Percentiles rank a stretch among this genome's conserved stretches.
Conservation (phyloP, 495 filamentous ascomycete species). For the Aspergillus bridgeri region DNA sequence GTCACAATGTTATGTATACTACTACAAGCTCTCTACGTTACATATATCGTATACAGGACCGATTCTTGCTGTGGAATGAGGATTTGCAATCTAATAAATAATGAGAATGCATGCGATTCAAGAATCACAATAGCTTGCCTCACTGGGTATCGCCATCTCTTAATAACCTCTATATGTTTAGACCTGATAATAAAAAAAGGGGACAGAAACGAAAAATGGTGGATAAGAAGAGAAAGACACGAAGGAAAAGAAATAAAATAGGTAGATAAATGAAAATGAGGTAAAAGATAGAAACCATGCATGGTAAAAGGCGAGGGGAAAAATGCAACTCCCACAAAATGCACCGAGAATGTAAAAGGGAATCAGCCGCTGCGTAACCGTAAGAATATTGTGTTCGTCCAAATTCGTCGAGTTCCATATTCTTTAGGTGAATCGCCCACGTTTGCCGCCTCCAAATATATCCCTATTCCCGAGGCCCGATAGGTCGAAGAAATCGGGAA, state of each 20-base stretch:
- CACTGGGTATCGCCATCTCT: constrained; percentile 40
- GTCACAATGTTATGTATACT: background rate
- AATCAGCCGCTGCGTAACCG: constrained; percentile 36
- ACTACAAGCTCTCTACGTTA: background rate
- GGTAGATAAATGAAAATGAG: constrained; percentile 13
- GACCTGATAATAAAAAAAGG: constrained; percentile 12
- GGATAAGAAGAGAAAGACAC: constrained; percentile 12
- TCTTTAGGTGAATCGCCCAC: constrained; percentile 62
- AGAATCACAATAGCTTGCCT: constrained; percentile 32
- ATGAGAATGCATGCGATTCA: constrained; percentile 19
- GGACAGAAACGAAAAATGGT: constrained; percentile 3
- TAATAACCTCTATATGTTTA: constrained; percentile 42
- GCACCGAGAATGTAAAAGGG: constrained; percentile 29
- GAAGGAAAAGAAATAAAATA: constrained; percentile 8
- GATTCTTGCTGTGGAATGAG: background rate
- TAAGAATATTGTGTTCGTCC: constrained; percentile 39
- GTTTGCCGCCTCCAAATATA: constrained; percentile 64
- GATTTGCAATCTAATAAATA: constrained; percentile 8
- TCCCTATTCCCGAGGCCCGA: constrained; percentile 64
- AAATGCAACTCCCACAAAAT: constrained; percentile 39
- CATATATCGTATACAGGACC: constrained; percentile 2
- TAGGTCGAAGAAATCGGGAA: constrained; percentile 83
- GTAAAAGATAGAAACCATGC: constrained; percentile 10
- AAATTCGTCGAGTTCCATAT: constrained; percentile 33
- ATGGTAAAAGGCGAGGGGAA: constrained; percentile 13